Evolutionary conservation across 768 basidiomycete species (phyloP).

Genomic region (Agrocybe pediades): DNA sequence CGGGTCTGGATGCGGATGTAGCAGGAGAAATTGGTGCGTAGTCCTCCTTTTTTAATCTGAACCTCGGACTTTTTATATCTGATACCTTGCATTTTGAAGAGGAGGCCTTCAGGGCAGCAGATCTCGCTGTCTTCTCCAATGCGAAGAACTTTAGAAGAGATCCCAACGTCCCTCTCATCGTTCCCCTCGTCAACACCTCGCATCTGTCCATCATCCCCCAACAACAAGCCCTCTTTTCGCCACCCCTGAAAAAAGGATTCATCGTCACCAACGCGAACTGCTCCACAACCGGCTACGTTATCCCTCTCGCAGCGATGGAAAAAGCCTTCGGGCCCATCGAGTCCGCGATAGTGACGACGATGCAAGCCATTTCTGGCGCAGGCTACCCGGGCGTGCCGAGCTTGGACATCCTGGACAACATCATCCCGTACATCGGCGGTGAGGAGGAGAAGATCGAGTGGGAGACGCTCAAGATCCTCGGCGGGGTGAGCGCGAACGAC

Average conservation of each 20-base stretch:
- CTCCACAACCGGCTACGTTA: slow-evolving; percentile 89
- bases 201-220: slow-evolving; percentile 86
- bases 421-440: slow-evolving; percentile 91
- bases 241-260: slow-evolving; percentile 79
- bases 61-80: not conserved
- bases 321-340: slow-evolving; percentile 93
- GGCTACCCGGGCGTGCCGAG: slow-evolving; percentile 95
- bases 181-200: slow-evolving; percentile 90
- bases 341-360: slow-evolving; percentile 86
- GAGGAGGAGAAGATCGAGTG: slow-evolving; percentile 99
- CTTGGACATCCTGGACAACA: slow-evolving; percentile 93
- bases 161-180: slow-evolving; percentile 90
- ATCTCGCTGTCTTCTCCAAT: slow-evolving; percentile 94
- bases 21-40: slow-evolving; percentile 92
- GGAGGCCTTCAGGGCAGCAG: slow-evolving; percentile 79
- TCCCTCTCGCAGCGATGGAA: slow-evolving; percentile 91
- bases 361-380: slow-evolving; percentile 97
- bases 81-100: slow-evolving; percentile 53
- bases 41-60: not conserved
- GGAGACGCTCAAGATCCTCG: slow-evolving; percentile 97
- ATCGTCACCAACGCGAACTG: slow-evolving; percentile 99
- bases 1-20: slow-evolving; percentile 93
- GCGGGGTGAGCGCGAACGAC: slow-evolving; percentile 65
- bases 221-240: slow-evolving; percentile 71
- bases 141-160: slow-evolving; percentile 96